Conservation (phyloP, 345 rosid genomes). For the Chamaenerion angustifolium region DNA sequence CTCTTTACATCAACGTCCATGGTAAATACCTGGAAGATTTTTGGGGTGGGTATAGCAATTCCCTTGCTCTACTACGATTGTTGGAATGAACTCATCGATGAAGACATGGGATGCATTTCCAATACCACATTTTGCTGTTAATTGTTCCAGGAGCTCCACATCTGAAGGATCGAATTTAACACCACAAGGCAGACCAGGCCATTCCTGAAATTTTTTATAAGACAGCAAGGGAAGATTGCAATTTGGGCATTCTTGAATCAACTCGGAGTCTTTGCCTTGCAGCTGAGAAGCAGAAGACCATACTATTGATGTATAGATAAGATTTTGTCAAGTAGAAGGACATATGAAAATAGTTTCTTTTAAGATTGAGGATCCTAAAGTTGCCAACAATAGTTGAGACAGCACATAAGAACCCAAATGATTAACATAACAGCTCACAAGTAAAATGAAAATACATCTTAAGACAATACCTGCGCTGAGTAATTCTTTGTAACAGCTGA, state of each 20-base stretch:
- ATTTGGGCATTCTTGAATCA: slow-evolving; percentile 62
- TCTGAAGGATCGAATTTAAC: slow-evolving; percentile 95
- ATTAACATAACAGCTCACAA: not conserved
- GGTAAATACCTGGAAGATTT: slow-evolving; percentile 96
- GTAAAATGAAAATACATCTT: not conserved
- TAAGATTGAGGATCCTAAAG: not conserved
- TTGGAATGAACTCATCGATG: slow-evolving; percentile 7
- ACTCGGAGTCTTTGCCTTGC: slow-evolving; percentile 49
- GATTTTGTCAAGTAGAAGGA: no score
- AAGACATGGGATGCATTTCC: slow-evolving; percentile 3
- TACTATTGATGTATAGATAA: no score
- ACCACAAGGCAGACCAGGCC: slow-evolving; percentile 91
- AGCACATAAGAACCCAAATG: not conserved
- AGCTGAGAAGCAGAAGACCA: slow-evolving; percentile 27
- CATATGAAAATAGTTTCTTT: not conserved
- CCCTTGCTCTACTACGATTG: slow-evolving; percentile 20
- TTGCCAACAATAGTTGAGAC: not conserved
- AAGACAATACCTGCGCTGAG: slow-evolving; percentile 11
- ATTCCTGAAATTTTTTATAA: slow-evolving; percentile 42
- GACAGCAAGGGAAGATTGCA: slow-evolving; percentile 20
- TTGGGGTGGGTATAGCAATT: slow-evolving; percentile 85
- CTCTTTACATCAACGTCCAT: no score
- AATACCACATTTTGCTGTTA: slow-evolving; percentile 22
- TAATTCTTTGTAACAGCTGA: slow-evolving; percentile 22
- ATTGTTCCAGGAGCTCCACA: slow-evolving; percentile 48